Base-by-base conservation (phyloP, 1,284 basidiomycete species). In the Coniferiporia weirii region DNA sequence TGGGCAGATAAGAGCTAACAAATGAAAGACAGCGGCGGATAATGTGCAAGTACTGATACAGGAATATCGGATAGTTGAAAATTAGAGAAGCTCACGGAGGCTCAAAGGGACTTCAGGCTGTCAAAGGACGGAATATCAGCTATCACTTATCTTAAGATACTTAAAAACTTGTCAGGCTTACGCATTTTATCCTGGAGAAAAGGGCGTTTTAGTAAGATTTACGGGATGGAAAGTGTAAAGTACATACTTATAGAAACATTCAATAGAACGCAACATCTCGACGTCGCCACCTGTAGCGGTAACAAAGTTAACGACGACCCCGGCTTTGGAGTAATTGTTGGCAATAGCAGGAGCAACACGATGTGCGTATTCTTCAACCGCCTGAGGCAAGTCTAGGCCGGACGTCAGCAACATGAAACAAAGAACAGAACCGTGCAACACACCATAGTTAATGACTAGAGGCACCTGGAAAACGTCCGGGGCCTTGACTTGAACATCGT, bases 241-340 rank as follows among this genome's bases (percentile, higher is more conserved):
- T 66, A 65, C 75, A 63, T 66, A 95, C 83, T 94, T 92, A 80
- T 95, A 95, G 75, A 93, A 94, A 80, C 94, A 96, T 78, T 98
- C 95, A 77, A 97, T 95, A 66, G 91, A 94, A 69, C 95, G 84
- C 64, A 98, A 78, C 95, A 97, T 97, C 77, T 98, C 95, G 52
- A 98, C 93, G 71, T 98, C 95, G 49, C 95, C 95, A 38, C 95
- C 95, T 1, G 93, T 94, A 48, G 95, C 95, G 60, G 95, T 97
- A 61, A 98, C 95, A 68, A 97, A 95, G 70, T 95, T 96, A 69
- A 97, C 82, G 63, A 97, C 83, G 46, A 97, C 92, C 54, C 93
- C 92, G 56, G 92, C 87, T 59, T 91, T 85, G 49, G 83, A 81
- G 69, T 90, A 89, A 70, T 79, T 91, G 60, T 85, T 84, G 43